These are phyloP conservation scores for Aspergillus sp. DNA, from an alignment of 2,329 filamentous ascomycete genomes.

Conservation along the genomic window DNA sequence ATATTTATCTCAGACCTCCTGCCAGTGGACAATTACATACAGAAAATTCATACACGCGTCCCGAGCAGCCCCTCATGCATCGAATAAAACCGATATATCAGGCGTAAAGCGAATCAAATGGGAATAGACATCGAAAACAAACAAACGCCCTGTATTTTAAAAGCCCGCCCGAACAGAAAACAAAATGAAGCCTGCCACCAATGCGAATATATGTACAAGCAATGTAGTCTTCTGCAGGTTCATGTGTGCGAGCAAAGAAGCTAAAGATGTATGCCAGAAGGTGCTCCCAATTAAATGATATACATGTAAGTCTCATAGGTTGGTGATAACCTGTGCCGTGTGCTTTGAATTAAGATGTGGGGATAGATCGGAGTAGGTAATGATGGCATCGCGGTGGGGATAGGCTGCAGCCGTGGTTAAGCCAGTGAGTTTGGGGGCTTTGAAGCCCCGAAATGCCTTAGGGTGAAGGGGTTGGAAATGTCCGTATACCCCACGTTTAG, in stretches of 20 bases:
- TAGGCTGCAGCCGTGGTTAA: not conserved
- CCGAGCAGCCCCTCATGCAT: slow-evolving; percentile 13
- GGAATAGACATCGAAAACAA: slow-evolving; percentile 8
- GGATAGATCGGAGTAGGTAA: not conserved
- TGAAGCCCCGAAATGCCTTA: not conserved
- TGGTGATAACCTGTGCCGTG: slow-evolving; percentile 3
- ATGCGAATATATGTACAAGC: slow-evolving; percentile 37
- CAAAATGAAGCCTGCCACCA: slow-evolving; percentile 20
- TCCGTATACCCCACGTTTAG: not conserved
- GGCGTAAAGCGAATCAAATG: slow-evolving; percentile 13
- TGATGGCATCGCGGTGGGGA: not conserved
- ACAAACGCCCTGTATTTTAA: slow-evolving; percentile 12
- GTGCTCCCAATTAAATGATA: slow-evolving; percentile 18
- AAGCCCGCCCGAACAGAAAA: slow-evolving; percentile 15
- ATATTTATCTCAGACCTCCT: slow-evolving; percentile 13
- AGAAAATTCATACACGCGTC: slow-evolving; percentile 15
- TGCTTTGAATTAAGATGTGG: not conserved
- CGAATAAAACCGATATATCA: slow-evolving; percentile 20
- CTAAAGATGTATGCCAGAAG: slow-evolving; percentile 13
- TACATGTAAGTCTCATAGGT: slow-evolving; percentile 17
- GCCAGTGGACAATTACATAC: slow-evolving; percentile 17
- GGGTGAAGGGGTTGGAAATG: not conserved
- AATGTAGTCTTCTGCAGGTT: slow-evolving; percentile 24
- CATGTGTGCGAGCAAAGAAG: slow-evolving; percentile 18
- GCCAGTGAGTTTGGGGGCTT: not conserved